Conservation (phyloP, 768 basidiomycete species). For the Rhodocollybia butyracea region DNA sequence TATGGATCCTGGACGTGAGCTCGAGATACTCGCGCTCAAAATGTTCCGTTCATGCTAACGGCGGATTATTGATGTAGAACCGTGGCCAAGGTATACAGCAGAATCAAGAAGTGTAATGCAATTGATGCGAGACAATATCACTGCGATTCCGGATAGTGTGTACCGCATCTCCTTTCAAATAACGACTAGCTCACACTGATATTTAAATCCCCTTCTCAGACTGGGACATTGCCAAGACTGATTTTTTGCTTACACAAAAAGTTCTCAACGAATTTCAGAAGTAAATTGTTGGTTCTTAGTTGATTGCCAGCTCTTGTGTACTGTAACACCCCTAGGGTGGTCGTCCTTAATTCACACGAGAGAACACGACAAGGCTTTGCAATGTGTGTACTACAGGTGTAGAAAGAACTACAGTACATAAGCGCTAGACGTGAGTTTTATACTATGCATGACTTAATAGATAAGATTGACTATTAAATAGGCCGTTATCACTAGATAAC, state of each 20-base stretch:
- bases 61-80: constrained; percentile 23
- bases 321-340: too few species aligned
- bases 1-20: constrained; percentile 52
- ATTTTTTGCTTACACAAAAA: constrained; percentile 36
- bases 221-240: constrained; percentile 36
- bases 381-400: too few species aligned
- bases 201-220: constrained; percentile 28
- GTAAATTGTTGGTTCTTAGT: too few species aligned
- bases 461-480: too few species aligned
- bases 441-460: too few species aligned
- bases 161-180: background rate
- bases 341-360: too few species aligned
- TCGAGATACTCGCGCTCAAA: constrained; percentile 6
- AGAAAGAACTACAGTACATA: too few species aligned
- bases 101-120: constrained; percentile 40
- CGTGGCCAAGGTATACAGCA: constrained; percentile 44
- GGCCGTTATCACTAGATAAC: too few species aligned
- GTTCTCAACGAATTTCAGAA: constrained; percentile 47
- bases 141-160: constrained; percentile 50
- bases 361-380: too few species aligned
- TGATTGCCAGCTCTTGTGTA: too few species aligned
- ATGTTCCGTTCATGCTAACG: background rate
- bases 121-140: constrained; percentile 49
- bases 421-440: too few species aligned
- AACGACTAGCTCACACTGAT: background rate